A percentile compares a stretch with the other conserved stretches of the same genome.
phyloP scores from a whole-genome alignment of 495 filamentous ascomycete genomes.

The Xylaria intraflava region DNA sequence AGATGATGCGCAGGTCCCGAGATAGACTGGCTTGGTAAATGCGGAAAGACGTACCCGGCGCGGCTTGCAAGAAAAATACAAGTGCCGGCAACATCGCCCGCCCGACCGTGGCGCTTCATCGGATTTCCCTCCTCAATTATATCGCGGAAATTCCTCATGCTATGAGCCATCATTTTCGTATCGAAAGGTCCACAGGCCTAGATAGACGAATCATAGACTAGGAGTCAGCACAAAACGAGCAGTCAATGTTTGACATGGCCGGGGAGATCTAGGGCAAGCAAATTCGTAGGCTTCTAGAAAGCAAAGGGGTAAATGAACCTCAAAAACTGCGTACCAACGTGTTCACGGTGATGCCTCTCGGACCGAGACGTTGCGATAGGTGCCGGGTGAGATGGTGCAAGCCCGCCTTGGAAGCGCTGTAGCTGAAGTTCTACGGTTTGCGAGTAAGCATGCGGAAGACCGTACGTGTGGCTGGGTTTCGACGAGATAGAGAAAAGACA shows the following conservation, averaged over 20 bases:
- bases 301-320: background rate
- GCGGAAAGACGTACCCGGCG: conserved; percentile 44
- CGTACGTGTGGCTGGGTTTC: background rate
- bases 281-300: background rate
- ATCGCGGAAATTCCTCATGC: conserved; percentile 54
- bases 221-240: background rate
- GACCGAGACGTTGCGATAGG: conserved; percentile 63
- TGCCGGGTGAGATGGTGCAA: conserved; percentile 64
- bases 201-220: conserved; percentile 22
- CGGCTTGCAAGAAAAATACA: conserved; percentile 67
- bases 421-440: conserved; percentile 58
- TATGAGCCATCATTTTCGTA: conserved; percentile 78
- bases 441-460: background rate
- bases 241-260: background rate
- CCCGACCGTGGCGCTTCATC: conserved; percentile 62
- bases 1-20: background rate
- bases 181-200: conserved; percentile 71
- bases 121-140: conserved; percentile 58
- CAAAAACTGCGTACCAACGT: conserved; percentile 32
- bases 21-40: background rate
- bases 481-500: background rate
- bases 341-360: conserved; percentile 62
- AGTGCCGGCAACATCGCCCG: conserved; percentile 67
- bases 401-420: conserved; percentile 66
- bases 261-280: background rate